Evolutionary conservation across 345 rosid genomes (phyloP), one percentile per base, ranked within the genome.

Genomic region (Populus euphratica): DNA sequence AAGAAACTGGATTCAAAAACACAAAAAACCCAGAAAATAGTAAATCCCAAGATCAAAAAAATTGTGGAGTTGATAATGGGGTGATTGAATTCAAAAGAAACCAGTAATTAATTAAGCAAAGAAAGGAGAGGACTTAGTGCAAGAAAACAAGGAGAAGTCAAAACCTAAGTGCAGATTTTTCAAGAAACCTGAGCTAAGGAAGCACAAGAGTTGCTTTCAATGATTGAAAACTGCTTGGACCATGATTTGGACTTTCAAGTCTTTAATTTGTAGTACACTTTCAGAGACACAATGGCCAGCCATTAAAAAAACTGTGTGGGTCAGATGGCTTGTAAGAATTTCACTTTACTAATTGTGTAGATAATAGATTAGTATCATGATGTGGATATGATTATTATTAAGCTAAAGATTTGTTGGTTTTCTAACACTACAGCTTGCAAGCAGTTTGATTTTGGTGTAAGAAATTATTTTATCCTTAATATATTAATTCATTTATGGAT

Each of bases 201-300:
- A 77, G 47, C 68, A 70, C 52, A 54, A 71, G 75, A 35, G 41
- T 21, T 33, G 69, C 47, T 81, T 85, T 78, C 85, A 87, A 89
- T 84, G 82, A 86, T 88, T 84, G 84, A 80, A 78, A 69, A 65
- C 72, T 72, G 71, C 61, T 27, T 62, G 68, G 76, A 78, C 76
- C 74, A 79, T 78, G 86, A 83, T 81, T 71, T 76, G 63, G 65
- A 43, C 29, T 77, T 29, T 63, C 23, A 80, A 72, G 66, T 21
- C 20, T 79, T 36, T 20, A n/a, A 38, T n/a, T 41, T 16, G 16
- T 14, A 3, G 17, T 13, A 4, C 50, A 13, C 5, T 50, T 49
- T 49, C 14, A 61, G 70, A 74, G 6, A 31, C 62, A 69, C 43
- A 43, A 5, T 29, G 73, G 73, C 56, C 67, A 68, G 54, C 62